Evolutionary conservation across 78 protist species (phyloP).

Genomic region (Diacronema lutheri): DNA sequence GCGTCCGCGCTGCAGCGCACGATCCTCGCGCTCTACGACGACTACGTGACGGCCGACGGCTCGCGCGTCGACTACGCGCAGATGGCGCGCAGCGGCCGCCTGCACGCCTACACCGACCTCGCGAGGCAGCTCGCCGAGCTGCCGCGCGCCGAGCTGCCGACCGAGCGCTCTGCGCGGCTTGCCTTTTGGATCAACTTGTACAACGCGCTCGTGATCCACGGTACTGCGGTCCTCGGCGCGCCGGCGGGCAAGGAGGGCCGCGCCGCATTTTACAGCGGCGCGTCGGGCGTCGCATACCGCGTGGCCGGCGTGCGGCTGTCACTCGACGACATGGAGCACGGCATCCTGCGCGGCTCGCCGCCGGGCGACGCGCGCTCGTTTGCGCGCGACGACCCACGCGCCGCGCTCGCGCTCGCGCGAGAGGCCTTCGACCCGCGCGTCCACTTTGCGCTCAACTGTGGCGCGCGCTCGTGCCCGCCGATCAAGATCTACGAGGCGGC

Average conservation of each 20-base stretch:
- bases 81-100: neutral
- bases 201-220: slow-evolving; percentile 21
- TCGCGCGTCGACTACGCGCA: neutral
- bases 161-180: neutral
- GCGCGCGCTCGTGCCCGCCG: slow-evolving; percentile 50
- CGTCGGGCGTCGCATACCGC: neutral
- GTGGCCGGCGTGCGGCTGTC: neutral
- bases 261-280: neutral
- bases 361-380: neutral
- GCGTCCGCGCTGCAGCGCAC: neutral
- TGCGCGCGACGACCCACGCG: neutral
- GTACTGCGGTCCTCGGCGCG: neutral
- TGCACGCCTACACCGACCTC: neutral
- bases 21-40: neutral
- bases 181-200: slow-evolving; percentile 7
- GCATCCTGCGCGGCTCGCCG: slow-evolving; percentile 12
- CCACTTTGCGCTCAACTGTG: slow-evolving; percentile 63
- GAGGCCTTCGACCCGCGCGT: slow-evolving; percentile 17
- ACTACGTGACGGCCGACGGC: neutral
- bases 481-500: slow-evolving; percentile 7
- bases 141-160: neutral
- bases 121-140: neutral
- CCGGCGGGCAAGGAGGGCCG: neutral
- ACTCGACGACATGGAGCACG: slow-evolving; percentile 26
- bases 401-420: neutral